Conservation (phyloP, 768 basidiomycete species). For the Tubosaeta brunneosetosa region DNA sequence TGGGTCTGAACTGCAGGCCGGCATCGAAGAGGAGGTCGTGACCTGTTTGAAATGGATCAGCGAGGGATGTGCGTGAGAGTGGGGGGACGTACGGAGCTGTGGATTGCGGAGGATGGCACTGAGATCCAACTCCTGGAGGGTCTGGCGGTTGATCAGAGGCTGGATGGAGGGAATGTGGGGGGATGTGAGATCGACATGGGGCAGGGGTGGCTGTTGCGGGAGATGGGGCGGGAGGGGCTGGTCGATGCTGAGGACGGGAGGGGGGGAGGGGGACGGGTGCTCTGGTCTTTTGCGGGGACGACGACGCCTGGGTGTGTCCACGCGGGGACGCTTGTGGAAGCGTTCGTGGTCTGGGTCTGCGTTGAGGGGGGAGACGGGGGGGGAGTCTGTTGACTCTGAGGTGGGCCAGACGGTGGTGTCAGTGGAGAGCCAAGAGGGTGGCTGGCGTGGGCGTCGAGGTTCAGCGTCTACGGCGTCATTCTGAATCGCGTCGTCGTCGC, state of each 20-base stretch:
- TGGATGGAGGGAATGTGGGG: constrained; percentile 62
- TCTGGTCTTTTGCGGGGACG: constrained; percentile 28
- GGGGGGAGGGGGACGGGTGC: constrained; percentile 15
- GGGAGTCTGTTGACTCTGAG: constrained; percentile 33
- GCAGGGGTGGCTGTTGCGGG: constrained; percentile 27
- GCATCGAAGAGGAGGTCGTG: constrained; percentile 90
- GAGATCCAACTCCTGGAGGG: constrained; percentile 81
- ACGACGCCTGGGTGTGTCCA: constrained; percentile 27
- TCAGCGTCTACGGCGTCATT: constrained; percentile 15
- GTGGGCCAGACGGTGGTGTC: constrained; percentile 37
- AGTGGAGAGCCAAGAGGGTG: constrained; percentile 31
- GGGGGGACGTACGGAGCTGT: constrained; percentile 69
- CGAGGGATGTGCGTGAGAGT: neutral
- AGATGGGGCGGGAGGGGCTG: constrained; percentile 20
- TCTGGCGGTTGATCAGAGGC: constrained; percentile 79
- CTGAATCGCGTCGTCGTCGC: constrained; percentile 37
- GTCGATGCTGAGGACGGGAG: constrained; percentile 23
- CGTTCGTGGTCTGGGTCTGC: constrained; percentile 21
- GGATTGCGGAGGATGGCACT: constrained; percentile 84
- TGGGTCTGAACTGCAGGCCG: constrained; percentile 76
- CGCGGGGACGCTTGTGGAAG: constrained; percentile 29
- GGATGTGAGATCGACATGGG: constrained; percentile 38
- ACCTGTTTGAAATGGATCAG: constrained; percentile 39
- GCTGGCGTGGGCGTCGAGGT: constrained; percentile 31
- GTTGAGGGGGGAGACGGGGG: constrained; percentile 40